phyloP scores from a whole-genome alignment of 2,329 filamentous ascomycete species.

The Diplodia intermedia region DNA sequence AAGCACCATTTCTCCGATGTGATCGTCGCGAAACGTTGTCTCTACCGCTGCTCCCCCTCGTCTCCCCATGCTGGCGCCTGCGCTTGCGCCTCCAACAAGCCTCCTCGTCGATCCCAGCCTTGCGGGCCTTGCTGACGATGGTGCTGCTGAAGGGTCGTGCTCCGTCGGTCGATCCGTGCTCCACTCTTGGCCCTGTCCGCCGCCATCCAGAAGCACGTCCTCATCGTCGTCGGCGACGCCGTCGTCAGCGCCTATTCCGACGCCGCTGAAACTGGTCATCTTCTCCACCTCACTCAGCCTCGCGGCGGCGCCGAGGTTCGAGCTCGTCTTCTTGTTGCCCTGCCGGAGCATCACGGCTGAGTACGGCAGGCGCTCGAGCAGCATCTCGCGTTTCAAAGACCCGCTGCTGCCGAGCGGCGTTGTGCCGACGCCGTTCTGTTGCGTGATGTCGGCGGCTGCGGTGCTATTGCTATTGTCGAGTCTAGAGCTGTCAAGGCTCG shows the following conservation, averaged over 20 bases:
- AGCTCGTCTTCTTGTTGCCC: conserved; percentile 39
- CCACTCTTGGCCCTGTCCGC: conserved; percentile 48
- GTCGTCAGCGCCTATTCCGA: conserved; percentile 43
- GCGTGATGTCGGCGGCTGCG: background rate
- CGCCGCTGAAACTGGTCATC: conserved; percentile 71
- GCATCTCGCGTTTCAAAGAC: conserved; percentile 73
- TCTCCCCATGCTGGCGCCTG: conserved; percentile 12
- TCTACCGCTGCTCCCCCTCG: background rate
- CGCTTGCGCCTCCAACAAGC: conserved; percentile 40
- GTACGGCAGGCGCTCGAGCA: conserved; percentile 88
- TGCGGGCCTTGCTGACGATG: conserved; percentile 36
- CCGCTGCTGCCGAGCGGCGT: conserved; percentile 64
- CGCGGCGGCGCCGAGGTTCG: conserved; percentile 36
- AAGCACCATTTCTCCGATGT: conserved; percentile 26
- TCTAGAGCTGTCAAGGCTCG: conserved; percentile 2
- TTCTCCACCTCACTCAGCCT: conserved; percentile 67
- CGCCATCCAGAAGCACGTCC: conserved; percentile 37
- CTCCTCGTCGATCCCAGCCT: conserved; percentile 36
- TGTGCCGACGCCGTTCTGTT: conserved; percentile 35
- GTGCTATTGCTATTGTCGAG: background rate
- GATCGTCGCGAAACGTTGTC: conserved; percentile 17
- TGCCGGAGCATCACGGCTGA: conserved; percentile 69
- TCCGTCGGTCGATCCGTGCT: conserved; percentile 51
- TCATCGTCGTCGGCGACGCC: conserved; percentile 43
- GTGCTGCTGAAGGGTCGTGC: conserved; percentile 33